Evolutionary conservation across 768 basidiomycete genomes (phyloP), one percentile per base, ranked within the genome.

Genomic region (Strobilomyces confusus): DNA sequence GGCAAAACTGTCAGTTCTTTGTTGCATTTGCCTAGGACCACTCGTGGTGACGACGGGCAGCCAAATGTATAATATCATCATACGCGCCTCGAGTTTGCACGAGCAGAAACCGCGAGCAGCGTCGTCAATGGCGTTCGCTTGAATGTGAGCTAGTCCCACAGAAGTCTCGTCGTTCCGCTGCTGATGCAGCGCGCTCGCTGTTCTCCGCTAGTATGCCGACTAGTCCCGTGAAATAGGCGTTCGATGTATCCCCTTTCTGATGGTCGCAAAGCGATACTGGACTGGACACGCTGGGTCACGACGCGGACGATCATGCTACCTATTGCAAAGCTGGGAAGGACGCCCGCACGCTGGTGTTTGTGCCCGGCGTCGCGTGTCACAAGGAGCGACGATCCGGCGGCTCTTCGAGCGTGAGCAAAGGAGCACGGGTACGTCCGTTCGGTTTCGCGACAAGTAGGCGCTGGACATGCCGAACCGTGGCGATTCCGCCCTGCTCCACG

Each of bases 381-480:
- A 55, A 58, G 34, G 58, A 58, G n/a, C 51, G 0, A 40, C 26
- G 4, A 53, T 57, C 1, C 17, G 51, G 1, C 25, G 25, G 4
- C 42, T 57, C 0, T 59, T 57, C 14, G 20, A 49, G 22, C 13
- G 41, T 7, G 22, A 49, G 9, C 29, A 14, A 33, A 5, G 12
- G 14, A 19, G n/a, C 19, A 2, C 4, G 9, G 23, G 13, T 0
- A 20, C 22, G 15, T 5, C 37, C 2, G 19, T 38, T 44, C 26
- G 25, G 4, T 48, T 56, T 15, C 44, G 40, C 1, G 55, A 59
- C 41, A 38, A 48, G 40, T 59, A 52, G 52, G 14, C 50, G 9
- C 20, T 52, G 1, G 51, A 49, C 14, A 5, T 47, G 9, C 58
- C 45, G 0, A 53, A 57, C 43, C 55, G 51, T 4, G 58, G 58